Conservation (phyloP, 1,139 yeast species). For the Sugiyamaella neomexicana region DNA sequence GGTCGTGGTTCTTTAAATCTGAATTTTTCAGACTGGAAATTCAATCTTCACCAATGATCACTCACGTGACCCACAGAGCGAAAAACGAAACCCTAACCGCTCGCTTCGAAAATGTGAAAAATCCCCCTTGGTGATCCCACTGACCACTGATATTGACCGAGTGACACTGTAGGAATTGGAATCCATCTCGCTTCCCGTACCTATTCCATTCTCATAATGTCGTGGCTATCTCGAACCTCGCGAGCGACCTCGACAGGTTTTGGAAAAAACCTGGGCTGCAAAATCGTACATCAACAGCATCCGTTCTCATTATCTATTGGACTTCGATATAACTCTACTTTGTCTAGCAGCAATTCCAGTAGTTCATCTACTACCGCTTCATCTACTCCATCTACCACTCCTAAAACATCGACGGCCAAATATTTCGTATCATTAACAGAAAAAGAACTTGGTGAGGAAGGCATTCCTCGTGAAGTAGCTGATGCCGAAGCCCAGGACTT, state of each 20-base stretch:
- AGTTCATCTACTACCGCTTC: too few species aligned
- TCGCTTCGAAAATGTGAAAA: neutral
- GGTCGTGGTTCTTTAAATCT: too few species aligned
- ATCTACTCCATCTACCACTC: too few species aligned
- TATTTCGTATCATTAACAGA: conserved; percentile 27
- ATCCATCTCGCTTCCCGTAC: too few species aligned
- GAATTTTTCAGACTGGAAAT: conserved; percentile 6
- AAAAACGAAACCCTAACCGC: conserved; percentile 11
- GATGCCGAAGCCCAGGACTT: conserved; percentile 68
- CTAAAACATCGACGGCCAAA: conserved; percentile 30
- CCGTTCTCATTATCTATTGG: neutral
- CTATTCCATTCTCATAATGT: conserved; percentile 3
- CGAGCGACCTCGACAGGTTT: too few species aligned
- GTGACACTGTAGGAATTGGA: too few species aligned
- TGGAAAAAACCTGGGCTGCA: neutral
- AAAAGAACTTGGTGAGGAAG: conserved; percentile 22
- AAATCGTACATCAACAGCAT: neutral
- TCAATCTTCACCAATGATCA: neutral
- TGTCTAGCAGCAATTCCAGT: neutral
- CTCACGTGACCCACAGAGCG: too few species aligned
- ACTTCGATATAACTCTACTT: conserved; percentile 2
- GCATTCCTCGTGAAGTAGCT: conserved; percentile 24
- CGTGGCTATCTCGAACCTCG: conserved; percentile 6
- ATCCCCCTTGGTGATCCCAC: too few species aligned
- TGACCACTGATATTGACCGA: too few species aligned